Percentiles rank a stretch among this genome's conserved stretches.
These are phyloP conservation scores for Ophiocordyceps camponoti-rufipedis DNA, from an alignment of 2,329 filamentous ascomycete species.

Conservation along the genomic window DNA sequence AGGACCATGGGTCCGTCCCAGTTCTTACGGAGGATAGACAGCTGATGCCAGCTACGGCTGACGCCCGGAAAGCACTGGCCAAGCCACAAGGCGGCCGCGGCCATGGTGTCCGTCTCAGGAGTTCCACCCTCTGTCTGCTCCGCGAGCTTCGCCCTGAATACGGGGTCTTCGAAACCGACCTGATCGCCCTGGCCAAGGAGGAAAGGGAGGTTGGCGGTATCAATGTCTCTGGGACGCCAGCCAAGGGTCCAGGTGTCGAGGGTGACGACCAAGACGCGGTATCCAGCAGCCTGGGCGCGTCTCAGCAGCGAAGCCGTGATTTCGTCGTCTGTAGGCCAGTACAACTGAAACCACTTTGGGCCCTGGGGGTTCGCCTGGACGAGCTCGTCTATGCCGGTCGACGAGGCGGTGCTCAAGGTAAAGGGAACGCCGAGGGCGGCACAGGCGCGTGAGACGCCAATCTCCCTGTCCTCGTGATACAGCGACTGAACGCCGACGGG, in stretches of 20 bases:
- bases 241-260: conserved; percentile 52
- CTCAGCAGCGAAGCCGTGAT: conserved; percentile 46
- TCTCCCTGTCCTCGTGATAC: conserved; percentile 47
- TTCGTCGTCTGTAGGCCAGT: conserved; percentile 51
- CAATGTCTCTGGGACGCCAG: conserved; percentile 52
- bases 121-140: conserved; percentile 21
- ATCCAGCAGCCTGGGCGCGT: conserved; percentile 43
- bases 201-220: conserved; percentile 21
- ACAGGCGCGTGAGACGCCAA: conserved; percentile 42
- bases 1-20: conserved; percentile 36
- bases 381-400: conserved; percentile 47
- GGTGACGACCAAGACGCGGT: conserved; percentile 49
- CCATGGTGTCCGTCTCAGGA: conserved; percentile 27
- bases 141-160: conserved; percentile 25
- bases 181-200: conserved; percentile 8
- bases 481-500: conserved; percentile 53
- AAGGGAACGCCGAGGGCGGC: conserved; percentile 43
- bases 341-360: conserved; percentile 54
- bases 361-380: conserved; percentile 37
- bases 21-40: conserved; percentile 35
- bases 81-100: conserved; percentile 35
- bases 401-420: conserved; percentile 46
- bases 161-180: conserved; percentile 48
- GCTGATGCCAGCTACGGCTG: conserved; percentile 39
- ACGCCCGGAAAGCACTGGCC: conserved; percentile 26